Conservation (phyloP, 2,329 filamentous ascomycete species). For the Fusarium austroafricanum region DNA sequence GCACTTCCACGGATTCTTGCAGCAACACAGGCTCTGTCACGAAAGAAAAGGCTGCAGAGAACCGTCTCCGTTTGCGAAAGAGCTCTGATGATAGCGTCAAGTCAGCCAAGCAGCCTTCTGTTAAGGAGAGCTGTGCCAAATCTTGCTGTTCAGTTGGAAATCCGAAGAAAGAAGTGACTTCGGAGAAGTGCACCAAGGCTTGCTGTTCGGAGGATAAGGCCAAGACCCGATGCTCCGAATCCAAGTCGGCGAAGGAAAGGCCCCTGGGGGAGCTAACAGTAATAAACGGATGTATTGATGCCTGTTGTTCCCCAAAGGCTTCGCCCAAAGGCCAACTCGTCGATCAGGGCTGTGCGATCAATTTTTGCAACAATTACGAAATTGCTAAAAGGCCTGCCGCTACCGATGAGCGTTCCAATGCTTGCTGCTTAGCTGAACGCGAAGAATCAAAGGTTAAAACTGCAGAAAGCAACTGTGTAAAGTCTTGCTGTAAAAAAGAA, state of each 20-base stretch:
- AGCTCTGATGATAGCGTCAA: slow-evolving; percentile 18
- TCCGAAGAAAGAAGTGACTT: not conserved
- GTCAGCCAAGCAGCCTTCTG: not conserved
- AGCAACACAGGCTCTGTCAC: slow-evolving; percentile 32
- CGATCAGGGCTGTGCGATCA: not conserved
- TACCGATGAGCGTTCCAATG: not conserved
- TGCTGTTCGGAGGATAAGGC: not conserved
- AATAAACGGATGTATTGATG: not conserved
- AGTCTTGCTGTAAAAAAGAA: slow-evolving; percentile 3
- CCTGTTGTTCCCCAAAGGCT: slow-evolving; percentile 22
- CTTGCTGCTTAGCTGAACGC: not conserved
- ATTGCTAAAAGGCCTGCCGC: not conserved
- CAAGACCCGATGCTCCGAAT: not conserved
- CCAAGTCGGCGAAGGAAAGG: not conserved
- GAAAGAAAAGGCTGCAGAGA: slow-evolving; percentile 21
- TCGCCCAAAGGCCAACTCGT: not conserved
- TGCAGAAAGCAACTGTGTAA: not conserved
- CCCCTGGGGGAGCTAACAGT: accelerated
- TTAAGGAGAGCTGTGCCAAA: slow-evolving; percentile 20
- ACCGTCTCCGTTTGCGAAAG: slow-evolving; percentile 24
- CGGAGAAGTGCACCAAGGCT: slow-evolving; percentile 5
- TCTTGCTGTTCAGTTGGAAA: slow-evolving; percentile 27
- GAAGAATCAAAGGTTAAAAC: not conserved
- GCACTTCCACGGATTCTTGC: slow-evolving; percentile 42
- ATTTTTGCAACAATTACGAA: not conserved